These are phyloP conservation scores for Cenchrus americanus DNA, from an alignment of 176 grass and related monocot genomes.

Conservation along the genomic window DNA sequence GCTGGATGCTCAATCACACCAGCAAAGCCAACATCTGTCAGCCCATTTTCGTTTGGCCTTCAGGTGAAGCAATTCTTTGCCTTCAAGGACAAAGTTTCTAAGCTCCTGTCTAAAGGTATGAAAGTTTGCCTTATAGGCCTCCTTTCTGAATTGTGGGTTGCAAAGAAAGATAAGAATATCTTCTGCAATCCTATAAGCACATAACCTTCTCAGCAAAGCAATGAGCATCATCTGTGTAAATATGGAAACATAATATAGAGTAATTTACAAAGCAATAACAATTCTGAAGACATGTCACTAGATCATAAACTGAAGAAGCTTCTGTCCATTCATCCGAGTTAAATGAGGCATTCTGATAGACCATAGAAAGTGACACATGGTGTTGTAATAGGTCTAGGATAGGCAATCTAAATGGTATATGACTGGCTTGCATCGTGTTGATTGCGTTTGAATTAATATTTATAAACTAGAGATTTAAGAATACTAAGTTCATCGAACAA, in stretches of 20 bases:
- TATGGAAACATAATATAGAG: slow-evolving; percentile 15
- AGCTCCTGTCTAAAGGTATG: slow-evolving; percentile 70
- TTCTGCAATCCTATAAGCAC: slow-evolving; percentile 17
- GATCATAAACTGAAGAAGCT: background rate
- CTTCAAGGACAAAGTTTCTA: slow-evolving; percentile 84
- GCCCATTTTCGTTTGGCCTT: slow-evolving; percentile 86
- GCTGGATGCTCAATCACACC: slow-evolving; percentile 93
- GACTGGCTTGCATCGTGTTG: background rate
- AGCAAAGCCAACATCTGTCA: slow-evolving; percentile 88
- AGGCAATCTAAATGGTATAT: slow-evolving; percentile 8
- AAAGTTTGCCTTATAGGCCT: background rate
- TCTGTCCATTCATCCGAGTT: background rate
- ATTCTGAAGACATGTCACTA: background rate
- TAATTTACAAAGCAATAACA: background rate
- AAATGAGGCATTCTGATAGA: slow-evolving; percentile 1
- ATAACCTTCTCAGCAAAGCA: slow-evolving; percentile 27
- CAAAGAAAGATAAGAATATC: slow-evolving; percentile 29
- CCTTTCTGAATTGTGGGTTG: slow-evolving; percentile 35
- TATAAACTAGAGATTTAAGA: background rate
- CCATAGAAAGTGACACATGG: background rate
- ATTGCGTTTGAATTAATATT: slow-evolving; percentile 4
- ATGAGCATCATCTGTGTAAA: slow-evolving; percentile 2
- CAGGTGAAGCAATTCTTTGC: slow-evolving; percentile 90
- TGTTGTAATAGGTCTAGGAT: slow-evolving; percentile 18
- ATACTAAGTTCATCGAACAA: background rate